phyloP scores from a whole-genome alignment of 441 rosid species.

The Syzygium malaccense region DNA sequence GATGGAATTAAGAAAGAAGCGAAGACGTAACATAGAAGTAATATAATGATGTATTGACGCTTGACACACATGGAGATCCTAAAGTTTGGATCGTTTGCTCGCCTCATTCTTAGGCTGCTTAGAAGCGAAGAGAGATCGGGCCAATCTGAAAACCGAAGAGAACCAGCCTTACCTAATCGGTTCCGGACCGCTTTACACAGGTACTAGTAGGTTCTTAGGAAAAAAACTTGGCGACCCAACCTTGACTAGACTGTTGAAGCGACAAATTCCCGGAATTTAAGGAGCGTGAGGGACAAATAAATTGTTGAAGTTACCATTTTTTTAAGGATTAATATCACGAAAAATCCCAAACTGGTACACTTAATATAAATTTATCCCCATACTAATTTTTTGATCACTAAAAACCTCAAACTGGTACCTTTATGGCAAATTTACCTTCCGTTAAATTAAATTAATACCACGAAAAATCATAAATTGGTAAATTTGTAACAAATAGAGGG shows the following conservation, averaged over 20 bases:
- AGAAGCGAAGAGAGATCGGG: not conserved
- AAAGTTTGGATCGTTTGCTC: not conserved
- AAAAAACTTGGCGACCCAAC: not conserved
- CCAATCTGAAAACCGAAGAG: not conserved
- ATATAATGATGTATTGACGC: not conserved
- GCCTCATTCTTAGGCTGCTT: not conserved
- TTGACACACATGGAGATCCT: not conserved
- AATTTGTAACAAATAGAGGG: too few relatives aligned
- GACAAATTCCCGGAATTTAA: too few relatives aligned
- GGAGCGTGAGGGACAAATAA: too few relatives aligned
- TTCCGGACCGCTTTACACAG: not conserved
- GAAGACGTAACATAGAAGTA: not conserved
- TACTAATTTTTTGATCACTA: too few relatives aligned
- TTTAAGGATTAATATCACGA: too few relatives aligned
- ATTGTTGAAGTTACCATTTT: too few relatives aligned
- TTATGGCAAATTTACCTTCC: too few relatives aligned
- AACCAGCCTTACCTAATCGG: not conserved
- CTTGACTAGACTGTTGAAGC: not conserved
- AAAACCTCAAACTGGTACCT: too few relatives aligned
- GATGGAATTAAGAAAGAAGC: not conserved
- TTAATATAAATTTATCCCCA: too few relatives aligned
- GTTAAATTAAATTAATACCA: too few relatives aligned
- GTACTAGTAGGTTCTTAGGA: not conserved
- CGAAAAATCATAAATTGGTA: too few relatives aligned
- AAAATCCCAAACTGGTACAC: too few relatives aligned